Percentiles rank a stretch among this genome's conserved stretches.
Evolutionary conservation across 352 stramenopile species (phyloP).

Genomic region (Peronospora belbahrii): DNA sequence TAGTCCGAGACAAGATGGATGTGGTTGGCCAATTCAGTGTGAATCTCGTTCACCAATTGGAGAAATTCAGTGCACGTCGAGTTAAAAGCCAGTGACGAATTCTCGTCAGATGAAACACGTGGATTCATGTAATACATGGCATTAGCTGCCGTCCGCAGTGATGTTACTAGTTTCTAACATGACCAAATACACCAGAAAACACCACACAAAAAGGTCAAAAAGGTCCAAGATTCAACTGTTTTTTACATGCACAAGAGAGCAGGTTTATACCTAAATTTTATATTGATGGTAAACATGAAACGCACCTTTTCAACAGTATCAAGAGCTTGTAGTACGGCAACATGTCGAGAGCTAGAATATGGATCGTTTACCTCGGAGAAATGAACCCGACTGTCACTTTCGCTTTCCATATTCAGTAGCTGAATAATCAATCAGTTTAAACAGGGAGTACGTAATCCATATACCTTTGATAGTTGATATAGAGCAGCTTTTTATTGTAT

Average conservation of each 20-base stretch:
- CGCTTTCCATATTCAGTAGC: slow-evolving; percentile 35
- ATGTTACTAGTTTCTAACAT: slow-evolving; percentile 76
- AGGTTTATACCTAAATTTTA: neutral
- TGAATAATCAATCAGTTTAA: slow-evolving; percentile 2
- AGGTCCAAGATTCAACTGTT: too few species aligned
- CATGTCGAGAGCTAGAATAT: slow-evolving; percentile 65
- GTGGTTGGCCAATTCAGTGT: slow-evolving; percentile 73
- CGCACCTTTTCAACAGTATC: slow-evolving; percentile 67
- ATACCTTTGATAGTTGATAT: slow-evolving; percentile 1
- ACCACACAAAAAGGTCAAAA: neutral
- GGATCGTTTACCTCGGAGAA: slow-evolving; percentile 65
- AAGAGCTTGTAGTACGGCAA: slow-evolving; percentile 68
- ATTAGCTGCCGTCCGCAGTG: slow-evolving; percentile 52
- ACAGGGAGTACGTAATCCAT: neutral
- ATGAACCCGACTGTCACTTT: slow-evolving; percentile 68
- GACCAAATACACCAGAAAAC: neutral
- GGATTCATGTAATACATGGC: slow-evolving; percentile 65
- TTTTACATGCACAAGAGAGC: neutral
- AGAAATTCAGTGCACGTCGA: slow-evolving; percentile 75
- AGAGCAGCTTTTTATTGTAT: too few species aligned
- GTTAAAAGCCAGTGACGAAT: slow-evolving; percentile 65
- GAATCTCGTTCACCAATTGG: slow-evolving; percentile 81
- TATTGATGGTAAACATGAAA: neutral
- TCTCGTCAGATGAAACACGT: slow-evolving; percentile 56
- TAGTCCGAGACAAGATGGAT: slow-evolving; percentile 84